Conservation (phyloP, 345 rosid genomes). For the Ailanthus altissimus region DNA sequence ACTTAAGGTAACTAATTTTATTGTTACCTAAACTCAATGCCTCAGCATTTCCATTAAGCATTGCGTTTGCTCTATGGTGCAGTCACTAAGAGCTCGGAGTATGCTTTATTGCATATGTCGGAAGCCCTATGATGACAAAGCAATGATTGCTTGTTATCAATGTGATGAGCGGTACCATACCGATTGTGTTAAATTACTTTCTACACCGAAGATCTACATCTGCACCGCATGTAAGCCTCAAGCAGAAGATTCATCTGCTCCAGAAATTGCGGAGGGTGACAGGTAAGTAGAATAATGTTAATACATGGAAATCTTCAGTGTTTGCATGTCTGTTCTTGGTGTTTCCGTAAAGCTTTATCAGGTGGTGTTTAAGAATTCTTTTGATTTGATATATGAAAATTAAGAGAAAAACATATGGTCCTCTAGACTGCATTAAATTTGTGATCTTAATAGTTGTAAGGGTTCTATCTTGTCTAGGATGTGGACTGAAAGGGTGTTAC, state of each 20-base stretch:
- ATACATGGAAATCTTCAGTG: neutral
- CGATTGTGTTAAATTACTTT: constrained; percentile 58
- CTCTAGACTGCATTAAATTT: neutral
- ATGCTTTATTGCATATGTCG: constrained; percentile 85
- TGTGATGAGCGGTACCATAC: constrained; percentile 84
- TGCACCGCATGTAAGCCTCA: constrained; percentile 81
- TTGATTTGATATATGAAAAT: neutral
- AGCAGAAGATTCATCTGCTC: constrained; percentile 23
- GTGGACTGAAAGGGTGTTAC: too few species aligned
- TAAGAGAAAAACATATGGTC: neutral
- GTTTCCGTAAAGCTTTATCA: neutral
- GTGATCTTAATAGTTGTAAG: neutral
- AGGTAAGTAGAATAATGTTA: constrained; percentile 42
- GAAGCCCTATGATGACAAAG: constrained; percentile 66
- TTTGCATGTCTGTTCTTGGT: neutral
- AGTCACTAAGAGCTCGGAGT: constrained; percentile 72
- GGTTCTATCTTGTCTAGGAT: too few species aligned
- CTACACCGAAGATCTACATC: constrained; percentile 45
- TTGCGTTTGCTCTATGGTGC: constrained; percentile 32
- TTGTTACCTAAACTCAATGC: neutral
- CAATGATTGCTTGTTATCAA: constrained; percentile 57
- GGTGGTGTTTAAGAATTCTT: neutral
- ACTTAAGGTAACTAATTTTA: constrained; percentile 59
- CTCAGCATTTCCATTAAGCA: constrained; percentile 5
- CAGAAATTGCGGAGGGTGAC: constrained; percentile 32